Base-by-base conservation (phyloP, 116 monocot genomes). In the Iris pallida region DNA sequence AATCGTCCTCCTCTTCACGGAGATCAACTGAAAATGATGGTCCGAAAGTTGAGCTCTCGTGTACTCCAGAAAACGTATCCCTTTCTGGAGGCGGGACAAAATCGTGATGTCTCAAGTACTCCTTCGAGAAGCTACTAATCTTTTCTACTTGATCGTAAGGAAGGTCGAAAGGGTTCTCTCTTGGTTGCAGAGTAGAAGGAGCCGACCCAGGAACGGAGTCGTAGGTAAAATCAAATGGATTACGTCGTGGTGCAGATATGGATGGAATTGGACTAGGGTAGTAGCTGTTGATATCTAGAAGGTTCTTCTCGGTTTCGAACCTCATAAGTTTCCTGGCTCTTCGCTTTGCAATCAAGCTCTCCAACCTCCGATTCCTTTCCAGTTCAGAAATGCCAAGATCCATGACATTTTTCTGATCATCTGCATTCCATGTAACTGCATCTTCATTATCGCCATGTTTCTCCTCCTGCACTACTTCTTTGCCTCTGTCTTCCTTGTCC, bases 321-420 rank as follows among this genome's bases (percentile, higher is more conserved):
- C 69, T 63, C 55, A 80, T 57, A 64, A 71, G 76, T 56, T 83
- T 90, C 72, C 81, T 87, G 19, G 85, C 78, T 63, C 79, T 92
- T 68, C 87, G 61, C 75, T 78, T 97, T 14, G 81, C 89, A 57
- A 97, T 92, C 60, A 97, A 68, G 65, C 74, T 97, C 68, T 92
- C 90, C 71, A 97, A 74, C 61, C 92, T 81, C 18, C 77, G 87
- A 55, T 92, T 90, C 72, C 97, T 85, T 73, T 92, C 97, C 8
- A 79, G 45, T 78, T 97, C 97, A 55, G 85, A 89, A 63, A 65
- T 63, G 12, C 82, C 89, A 10, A 89, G 82, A 66, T 89, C 85
- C 89, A 89, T 85, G 44, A 85, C 73, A 67, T 80, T 89, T 62
- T 85, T 89, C 69, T 82, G 75, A 69, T 89, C 85, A 75, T 89